Percentiles rank a stretch among this genome's conserved stretches.
phyloP scores from a whole-genome alignment of 169 alveolate genomes.

The Eimeria falciformis region DNA sequence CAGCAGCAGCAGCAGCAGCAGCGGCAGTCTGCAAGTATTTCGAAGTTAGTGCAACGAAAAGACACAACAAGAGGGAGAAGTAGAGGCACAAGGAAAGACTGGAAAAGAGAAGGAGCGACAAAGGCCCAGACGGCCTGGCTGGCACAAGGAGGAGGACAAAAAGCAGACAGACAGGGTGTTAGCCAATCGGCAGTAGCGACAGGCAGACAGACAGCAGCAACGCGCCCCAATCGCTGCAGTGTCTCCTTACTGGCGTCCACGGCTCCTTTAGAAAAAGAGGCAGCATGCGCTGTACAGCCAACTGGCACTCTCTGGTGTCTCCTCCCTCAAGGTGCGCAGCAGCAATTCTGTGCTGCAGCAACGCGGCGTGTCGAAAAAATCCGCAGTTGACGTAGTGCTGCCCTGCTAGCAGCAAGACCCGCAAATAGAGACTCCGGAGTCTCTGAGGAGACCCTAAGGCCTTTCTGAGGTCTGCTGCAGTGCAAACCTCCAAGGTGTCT shows the following conservation, averaged over 20 bases:
- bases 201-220: conserved; percentile 4
- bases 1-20: conserved; percentile 58
- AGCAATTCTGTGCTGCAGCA: conserved; percentile 65
- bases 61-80: not conserved
- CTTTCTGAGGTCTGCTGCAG: conserved; percentile 6
- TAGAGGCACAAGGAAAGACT: not conserved
- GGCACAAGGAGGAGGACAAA: not conserved
- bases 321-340: conserved; percentile 39
- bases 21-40: not conserved
- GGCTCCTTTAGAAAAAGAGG: conserved; percentile 74
- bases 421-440: conserved; percentile 11
- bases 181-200: not conserved
- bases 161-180: not conserved
- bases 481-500: not conserved
- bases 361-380: conserved; percentile 68
- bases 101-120: not conserved
- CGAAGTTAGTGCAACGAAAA: no score
- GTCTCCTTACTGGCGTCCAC: conserved; percentile 48
- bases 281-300: conserved; percentile 42
- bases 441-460: not conserved
- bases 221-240: not conserved
- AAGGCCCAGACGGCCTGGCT: not conserved
- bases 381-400: conserved; percentile 72
- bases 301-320: conserved; percentile 30
- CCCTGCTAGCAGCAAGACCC: conserved; percentile 58